phyloP scores from a whole-genome alignment of 306 rosid genomes.

The Vicia sativa region DNA sequence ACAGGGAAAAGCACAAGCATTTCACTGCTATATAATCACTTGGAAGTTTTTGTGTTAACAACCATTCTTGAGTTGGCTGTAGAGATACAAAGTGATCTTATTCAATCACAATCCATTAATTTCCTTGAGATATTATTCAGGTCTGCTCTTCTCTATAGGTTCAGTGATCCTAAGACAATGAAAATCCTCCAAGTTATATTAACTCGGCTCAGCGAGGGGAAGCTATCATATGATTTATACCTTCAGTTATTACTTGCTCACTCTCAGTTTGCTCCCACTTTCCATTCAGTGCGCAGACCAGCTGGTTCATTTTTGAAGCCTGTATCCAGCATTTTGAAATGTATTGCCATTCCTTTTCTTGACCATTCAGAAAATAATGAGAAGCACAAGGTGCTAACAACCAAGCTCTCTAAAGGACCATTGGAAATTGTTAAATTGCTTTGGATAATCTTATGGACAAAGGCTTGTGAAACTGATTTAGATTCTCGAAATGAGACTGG shows the following conservation, averaged over 20 bases:
- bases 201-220: constrained; percentile 57
- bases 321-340: constrained; percentile 70
- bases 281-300: constrained; percentile 49
- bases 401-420: constrained; percentile 45
- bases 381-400: constrained; percentile 34
- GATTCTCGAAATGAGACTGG: constrained; percentile 50
- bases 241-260: constrained; percentile 80
- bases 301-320: constrained; percentile 72
- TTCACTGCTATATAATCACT: constrained; percentile 54
- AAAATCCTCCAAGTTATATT: constrained; percentile 58
- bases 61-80: constrained; percentile 57
- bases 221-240: constrained; percentile 55
- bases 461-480: constrained; percentile 44
- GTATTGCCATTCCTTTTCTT: constrained; percentile 55
- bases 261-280: constrained; percentile 80
- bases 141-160: constrained; percentile 73
- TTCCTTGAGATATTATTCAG: constrained; percentile 70
- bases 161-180: constrained; percentile 68
- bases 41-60: constrained; percentile 65
- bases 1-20: constrained; percentile 43
- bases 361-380: constrained; percentile 44
- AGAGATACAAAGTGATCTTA: constrained; percentile 56
- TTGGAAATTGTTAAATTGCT: constrained; percentile 77
- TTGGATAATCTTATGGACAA: constrained; percentile 48
- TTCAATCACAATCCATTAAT: constrained; percentile 59